phyloP scores from a whole-genome alignment of 495 filamentous ascomycete species.

The Clohesyomyces aquaticus region DNA sequence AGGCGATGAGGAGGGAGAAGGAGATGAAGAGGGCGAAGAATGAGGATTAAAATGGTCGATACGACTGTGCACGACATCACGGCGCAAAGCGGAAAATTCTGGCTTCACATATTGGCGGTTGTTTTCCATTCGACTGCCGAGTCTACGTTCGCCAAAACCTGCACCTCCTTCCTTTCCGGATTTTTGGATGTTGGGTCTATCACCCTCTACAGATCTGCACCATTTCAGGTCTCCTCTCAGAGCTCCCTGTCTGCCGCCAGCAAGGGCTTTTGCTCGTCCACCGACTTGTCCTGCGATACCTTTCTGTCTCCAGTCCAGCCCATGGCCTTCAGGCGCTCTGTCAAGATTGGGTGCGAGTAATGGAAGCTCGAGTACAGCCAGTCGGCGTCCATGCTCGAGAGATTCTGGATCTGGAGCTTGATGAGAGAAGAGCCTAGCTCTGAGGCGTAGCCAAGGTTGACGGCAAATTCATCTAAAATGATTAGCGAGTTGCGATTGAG shows the following conservation, averaged over 20 bases:
- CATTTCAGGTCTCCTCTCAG: conserved; percentile 39
- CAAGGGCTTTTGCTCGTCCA: conserved; percentile 51
- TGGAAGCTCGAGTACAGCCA: conserved; percentile 98
- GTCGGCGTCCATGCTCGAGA: conserved; percentile 98
- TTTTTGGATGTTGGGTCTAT: background rate
- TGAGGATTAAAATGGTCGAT: conserved; percentile 11
- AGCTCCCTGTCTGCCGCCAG: conserved; percentile 64
- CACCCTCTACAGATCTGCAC: background rate
- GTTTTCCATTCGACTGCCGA: background rate
- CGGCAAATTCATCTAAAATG: conserved; percentile 74
- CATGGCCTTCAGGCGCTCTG: conserved; percentile 87
- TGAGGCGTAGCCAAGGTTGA: conserved; percentile 78
- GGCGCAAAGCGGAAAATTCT: background rate
- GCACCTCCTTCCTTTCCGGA: background rate
- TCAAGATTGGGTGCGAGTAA: conserved; percentile 95
- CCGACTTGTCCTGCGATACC: conserved; percentile 45
- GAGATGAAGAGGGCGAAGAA: conserved; percentile 48
- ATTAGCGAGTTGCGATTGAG: background rate
- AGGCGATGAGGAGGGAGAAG: conserved; percentile 53
- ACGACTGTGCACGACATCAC: conserved; percentile 1
- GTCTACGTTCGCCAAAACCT: no score
- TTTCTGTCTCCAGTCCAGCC: conserved; percentile 75
- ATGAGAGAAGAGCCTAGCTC: conserved; percentile 86
- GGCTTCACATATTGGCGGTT: background rate
- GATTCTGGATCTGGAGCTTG: conserved; percentile 97